Evolutionary conservation across 495 filamentous ascomycete genomes (phyloP), one percentile per base, ranked within the genome.

Genomic region (Xylaria acuta): DNA sequence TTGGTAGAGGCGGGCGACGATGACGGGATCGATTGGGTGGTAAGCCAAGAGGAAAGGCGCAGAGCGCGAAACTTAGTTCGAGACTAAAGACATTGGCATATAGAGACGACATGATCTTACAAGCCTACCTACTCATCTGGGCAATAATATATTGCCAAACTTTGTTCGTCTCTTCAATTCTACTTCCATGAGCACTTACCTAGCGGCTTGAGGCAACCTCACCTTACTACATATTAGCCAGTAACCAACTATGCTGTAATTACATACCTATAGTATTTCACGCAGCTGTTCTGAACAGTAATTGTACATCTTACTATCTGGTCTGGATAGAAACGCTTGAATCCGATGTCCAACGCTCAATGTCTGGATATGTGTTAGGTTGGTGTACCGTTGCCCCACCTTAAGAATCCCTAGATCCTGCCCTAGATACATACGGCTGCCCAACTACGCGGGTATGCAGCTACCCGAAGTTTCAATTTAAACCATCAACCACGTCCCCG

Each of bases 41-140:
- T 89, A 54, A 86, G 71, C 62, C 81, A 84, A 72, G 87, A 89
- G 54, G 87, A 89, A 78, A 84, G 84, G 73, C 81, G 76, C 73
- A 86, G 80, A 76, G 86, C 85, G 27, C 84, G 87, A 77, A 83
- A 79, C 12, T 75, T 89, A 41, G 87, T 88, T 8, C 81, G 75
- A 69, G 70, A 72, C 49, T 76, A 67, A 70, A 45, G 51, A 73
- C 36, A 64, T 43, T 22, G 27, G 49, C 64, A 67, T 63, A 53
- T 22, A 65, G 53, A 59, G n/a, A 34, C 18, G 64, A 34, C 30
- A 74, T 59, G 67, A 66, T 54, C 22, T 40, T 64, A 49, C 25
- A 64, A 30, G n/a, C 18, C 60, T 64, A 14, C 30, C 22, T 32
- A 59, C 60, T n/a, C 36, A 38, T 38, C 14, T 71, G 27, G 30